Base-by-base conservation (phyloP, 768 basidiomycete genomes). In the Infundibulicybe gibba region DNA sequence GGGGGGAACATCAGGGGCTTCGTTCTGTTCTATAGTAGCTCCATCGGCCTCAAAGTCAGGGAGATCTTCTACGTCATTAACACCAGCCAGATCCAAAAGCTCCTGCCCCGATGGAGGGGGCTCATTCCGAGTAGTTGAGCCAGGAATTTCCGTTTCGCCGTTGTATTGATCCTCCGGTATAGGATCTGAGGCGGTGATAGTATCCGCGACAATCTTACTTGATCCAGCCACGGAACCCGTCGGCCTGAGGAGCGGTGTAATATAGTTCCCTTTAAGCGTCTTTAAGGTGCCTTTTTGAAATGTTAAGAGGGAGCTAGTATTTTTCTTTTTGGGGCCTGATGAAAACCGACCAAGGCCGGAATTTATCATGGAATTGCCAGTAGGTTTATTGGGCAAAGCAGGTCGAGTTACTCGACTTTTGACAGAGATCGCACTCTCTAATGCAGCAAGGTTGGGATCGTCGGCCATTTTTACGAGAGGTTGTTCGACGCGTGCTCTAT, bases 21-120 rank as follows among this genome's bases (percentile, higher is more conserved):
- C 11, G 54, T 45, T 41, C 52, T 45, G 5, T 50, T 35, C 35
- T n/a, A 10, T 6, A 38, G 17, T 38, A 10, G 35, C 4, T n/a
- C 4, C 17, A 38, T 69, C 71, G n/a, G 80, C 81, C 40, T 83
- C 80, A 51, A 79, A 86, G 51, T 83, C 82, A 6, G 77, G 66
- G 19, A 87, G 71, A 0, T 50, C 59, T 19, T 72, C 68, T 1
- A 60, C 69, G 25, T 61, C 68, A 25, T 61, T 50, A 9, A 51
- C 16, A 42, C 81, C 82, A 13, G 79, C 81, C 39, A 79, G 51
- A 45, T 70, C 54, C 35, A 83, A 62, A 21, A 85, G 60, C 49
- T 84, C 77, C 12, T 55, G 59, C 20, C 60, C 69, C 10, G 75
- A 67, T 1, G 70, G 71, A 49, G 60, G 62, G 21, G 44, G 42